phyloP scores from a whole-genome alignment of 2,329 filamentous ascomycete species.

The Fusarium concolor region DNA sequence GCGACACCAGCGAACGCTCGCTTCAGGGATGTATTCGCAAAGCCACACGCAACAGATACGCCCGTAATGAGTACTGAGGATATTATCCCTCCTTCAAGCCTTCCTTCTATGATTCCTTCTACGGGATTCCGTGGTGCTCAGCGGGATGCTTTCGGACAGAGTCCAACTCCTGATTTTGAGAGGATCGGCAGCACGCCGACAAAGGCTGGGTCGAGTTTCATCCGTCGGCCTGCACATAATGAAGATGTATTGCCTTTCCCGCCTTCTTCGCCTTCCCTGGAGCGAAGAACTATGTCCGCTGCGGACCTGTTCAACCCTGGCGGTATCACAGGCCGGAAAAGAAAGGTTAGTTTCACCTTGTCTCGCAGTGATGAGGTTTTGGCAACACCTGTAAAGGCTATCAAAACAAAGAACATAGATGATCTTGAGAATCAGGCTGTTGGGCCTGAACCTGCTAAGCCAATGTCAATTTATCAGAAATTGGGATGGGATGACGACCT shows the following conservation, averaged over 20 bases:
- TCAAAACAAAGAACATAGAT: slow-evolving; percentile 22
- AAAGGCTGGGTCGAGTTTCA: slow-evolving; percentile 45
- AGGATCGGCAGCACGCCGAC: slow-evolving; percentile 50
- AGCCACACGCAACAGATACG: slow-evolving; percentile 41
- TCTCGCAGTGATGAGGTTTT: slow-evolving; percentile 44
- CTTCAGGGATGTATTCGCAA: slow-evolving; percentile 63
- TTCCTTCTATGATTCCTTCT: slow-evolving; percentile 56
- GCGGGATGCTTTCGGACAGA: slow-evolving; percentile 47
- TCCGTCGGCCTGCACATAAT: slow-evolving; percentile 46
- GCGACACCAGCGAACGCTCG: slow-evolving; percentile 68
- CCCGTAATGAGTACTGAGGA: slow-evolving; percentile 46
- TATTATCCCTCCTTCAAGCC: slow-evolving; percentile 53
- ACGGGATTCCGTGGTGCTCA: slow-evolving; percentile 53
- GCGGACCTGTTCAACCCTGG: slow-evolving; percentile 29
- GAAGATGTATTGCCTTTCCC: slow-evolving; percentile 45
- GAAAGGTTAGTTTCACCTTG: slow-evolving; percentile 32
- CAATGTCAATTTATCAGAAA: slow-evolving; percentile 63
- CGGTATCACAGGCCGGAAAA: slow-evolving; percentile 28
- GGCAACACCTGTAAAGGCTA: slow-evolving; percentile 56
- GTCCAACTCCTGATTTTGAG: slow-evolving; percentile 48
- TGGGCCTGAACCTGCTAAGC: slow-evolving; percentile 37
- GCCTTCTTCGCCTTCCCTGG: slow-evolving; percentile 53
- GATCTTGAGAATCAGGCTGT: slow-evolving; percentile 18
- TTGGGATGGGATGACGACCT: slow-evolving; percentile 70
- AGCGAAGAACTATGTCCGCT: slow-evolving; percentile 37